A percentile compares a stretch with the other conserved stretches of the same genome.
Evolutionary conservation across 495 filamentous ascomycete genomes (phyloP).

Genomic region (Pyrenopolyporus hunteri): DNA sequence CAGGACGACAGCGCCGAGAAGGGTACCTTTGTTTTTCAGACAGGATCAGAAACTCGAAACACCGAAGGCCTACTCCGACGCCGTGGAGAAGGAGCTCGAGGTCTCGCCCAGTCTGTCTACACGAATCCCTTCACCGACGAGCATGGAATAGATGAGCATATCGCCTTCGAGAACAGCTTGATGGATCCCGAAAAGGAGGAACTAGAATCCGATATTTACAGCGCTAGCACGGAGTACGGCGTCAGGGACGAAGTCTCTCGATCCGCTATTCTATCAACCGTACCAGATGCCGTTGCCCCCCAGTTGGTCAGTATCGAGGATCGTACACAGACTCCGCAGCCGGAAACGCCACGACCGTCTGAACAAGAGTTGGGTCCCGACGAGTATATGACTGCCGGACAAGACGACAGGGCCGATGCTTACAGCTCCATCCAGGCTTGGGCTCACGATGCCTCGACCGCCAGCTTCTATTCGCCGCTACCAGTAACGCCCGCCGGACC

Average conservation of each 20-base stretch:
- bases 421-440: constrained; percentile 63
- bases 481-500: constrained; percentile 48
- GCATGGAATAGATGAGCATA: constrained; percentile 55
- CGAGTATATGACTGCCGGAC: constrained; percentile 56
- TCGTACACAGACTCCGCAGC: constrained; percentile 12
- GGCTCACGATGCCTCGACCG: constrained; percentile 52
- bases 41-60: constrained; percentile 47
- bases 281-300: constrained; percentile 29
- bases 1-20: constrained; percentile 50
- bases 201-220: constrained; percentile 58
- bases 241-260: constrained; percentile 21
- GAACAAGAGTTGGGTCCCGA: constrained; percentile 48
- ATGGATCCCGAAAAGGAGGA: constrained; percentile 53
- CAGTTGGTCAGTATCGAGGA: constrained; percentile 43
- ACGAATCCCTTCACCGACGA: constrained; percentile 68
- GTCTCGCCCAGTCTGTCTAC: constrained; percentile 58
- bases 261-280: constrained; percentile 31
- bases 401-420: constrained; percentile 45
- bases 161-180: constrained; percentile 45
- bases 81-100: constrained; percentile 55
- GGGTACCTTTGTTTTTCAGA: constrained; percentile 59
- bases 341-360: constrained; percentile 13
- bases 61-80: constrained; percentile 53
- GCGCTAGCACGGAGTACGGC: constrained; percentile 51
- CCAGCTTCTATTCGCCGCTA: constrained; percentile 60